A percentile compares a stretch with the other conserved stretches of the same genome.
phyloP scores from a whole-genome alignment of 805 yeast species.

The Candida caryicola region DNA sequence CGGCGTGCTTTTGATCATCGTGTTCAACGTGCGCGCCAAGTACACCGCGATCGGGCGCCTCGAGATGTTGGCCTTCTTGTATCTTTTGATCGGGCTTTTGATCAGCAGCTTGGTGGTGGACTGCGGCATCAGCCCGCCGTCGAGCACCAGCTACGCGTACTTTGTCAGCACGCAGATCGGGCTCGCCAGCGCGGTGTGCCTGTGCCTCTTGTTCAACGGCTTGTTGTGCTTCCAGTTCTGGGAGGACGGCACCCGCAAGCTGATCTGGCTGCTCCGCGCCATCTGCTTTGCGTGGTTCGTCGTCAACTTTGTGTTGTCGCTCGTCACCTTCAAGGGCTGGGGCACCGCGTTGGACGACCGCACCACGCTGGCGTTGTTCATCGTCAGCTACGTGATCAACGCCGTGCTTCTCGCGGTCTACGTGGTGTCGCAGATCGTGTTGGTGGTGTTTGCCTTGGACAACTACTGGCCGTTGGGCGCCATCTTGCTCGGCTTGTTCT shows the following conservation, averaged over 20 bases:
- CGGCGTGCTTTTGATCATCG: conserved; percentile 60
- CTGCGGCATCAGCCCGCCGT: conserved; percentile 90
- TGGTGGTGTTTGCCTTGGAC: conserved; percentile 64
- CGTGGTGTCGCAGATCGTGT: conserved; percentile 62
- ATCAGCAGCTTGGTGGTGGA: conserved; percentile 76
- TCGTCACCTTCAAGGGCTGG: conserved; percentile 67
- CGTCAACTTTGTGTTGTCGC: conserved; percentile 61
- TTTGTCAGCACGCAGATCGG: conserved; percentile 84
- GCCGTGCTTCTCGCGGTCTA: conserved; percentile 62
- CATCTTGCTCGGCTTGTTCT: conserved; percentile 62
- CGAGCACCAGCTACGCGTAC: conserved; percentile 69
- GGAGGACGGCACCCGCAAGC: conserved; percentile 83
- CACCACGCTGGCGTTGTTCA: conserved; percentile 66
- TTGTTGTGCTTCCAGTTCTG: conserved; percentile 83
- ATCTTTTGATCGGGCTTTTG: conserved; percentile 54
- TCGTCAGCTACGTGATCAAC: conserved; percentile 68
- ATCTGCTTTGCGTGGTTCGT: conserved; percentile 57
- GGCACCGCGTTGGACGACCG: conserved; percentile 50
- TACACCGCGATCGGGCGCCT: conserved; percentile 93
- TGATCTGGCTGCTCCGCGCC: conserved; percentile 56
- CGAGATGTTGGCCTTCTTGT: conserved; percentile 77
- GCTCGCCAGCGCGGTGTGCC: conserved; percentile 65
- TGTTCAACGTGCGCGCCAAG: conserved; percentile 75
- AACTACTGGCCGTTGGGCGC: conserved; percentile 92
- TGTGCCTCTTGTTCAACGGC: conserved; percentile 69